Conservation (phyloP, 768 basidiomycete genomes). For the Scleroderma bovista region DNA sequence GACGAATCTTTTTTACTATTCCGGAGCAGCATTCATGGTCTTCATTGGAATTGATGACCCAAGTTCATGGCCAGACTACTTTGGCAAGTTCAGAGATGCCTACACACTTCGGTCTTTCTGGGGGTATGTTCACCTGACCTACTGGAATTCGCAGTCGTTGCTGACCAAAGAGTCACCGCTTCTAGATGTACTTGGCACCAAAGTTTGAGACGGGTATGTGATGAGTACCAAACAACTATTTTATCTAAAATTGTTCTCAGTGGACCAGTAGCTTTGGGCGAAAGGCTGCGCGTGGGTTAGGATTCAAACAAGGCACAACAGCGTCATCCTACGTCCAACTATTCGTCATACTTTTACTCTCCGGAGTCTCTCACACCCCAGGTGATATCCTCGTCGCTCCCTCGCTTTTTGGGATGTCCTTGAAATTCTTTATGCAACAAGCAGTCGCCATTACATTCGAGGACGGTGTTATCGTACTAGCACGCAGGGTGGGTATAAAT, state of each 20-base stretch:
- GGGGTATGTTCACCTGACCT: slow-evolving; percentile 29
- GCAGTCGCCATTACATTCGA: slow-evolving; percentile 34
- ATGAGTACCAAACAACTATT: neutral
- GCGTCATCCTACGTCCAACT: slow-evolving; percentile 31
- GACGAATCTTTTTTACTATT: no score
- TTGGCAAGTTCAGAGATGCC: slow-evolving; percentile 28
- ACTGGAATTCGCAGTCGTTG: neutral
- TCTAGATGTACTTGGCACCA: slow-evolving; percentile 36
- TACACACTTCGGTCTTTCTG: slow-evolving; percentile 37
- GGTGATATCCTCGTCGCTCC: slow-evolving; percentile 26
- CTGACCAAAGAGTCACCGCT: neutral
- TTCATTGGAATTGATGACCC: no score
- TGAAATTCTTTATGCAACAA: slow-evolving; percentile 26
- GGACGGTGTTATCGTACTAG: slow-evolving; percentile 20
- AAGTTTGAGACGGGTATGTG: slow-evolving; percentile 29
- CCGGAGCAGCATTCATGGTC: no score
- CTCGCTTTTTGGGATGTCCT: neutral
- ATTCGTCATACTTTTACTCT: slow-evolving; percentile 31
- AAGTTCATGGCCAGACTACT: slow-evolving; percentile 37
- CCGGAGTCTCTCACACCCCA: slow-evolving; percentile 30
- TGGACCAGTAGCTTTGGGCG: slow-evolving; percentile 23
- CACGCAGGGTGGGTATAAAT: slow-evolving; percentile 8
- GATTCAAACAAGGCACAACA: slow-evolving; percentile 22
- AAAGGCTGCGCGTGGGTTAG: slow-evolving; percentile 16
- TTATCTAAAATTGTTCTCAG: slow-evolving; percentile 11